Evolutionary conservation across 306 rosid genomes (phyloP), one percentile per base, ranked within the genome.

Genomic region (Glycine latifolia): DNA sequence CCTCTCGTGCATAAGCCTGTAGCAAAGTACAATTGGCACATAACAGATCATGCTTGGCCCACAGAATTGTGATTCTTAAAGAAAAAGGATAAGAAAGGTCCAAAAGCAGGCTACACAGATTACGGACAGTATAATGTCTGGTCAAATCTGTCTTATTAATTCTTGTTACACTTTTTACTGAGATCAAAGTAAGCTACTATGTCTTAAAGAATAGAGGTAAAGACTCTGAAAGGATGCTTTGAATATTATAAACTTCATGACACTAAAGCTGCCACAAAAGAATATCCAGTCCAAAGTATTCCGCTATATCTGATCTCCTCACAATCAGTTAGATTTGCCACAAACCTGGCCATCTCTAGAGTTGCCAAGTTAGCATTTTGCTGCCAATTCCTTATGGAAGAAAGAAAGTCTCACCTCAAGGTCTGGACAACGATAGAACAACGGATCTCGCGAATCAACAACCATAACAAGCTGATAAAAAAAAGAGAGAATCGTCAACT

Each of bases 341-440:
- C 60, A 67, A 15, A 35, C 37, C 58, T 52, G 77, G 54, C 7
- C 5, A 83, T 41, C 58, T 16, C 75, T 10, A 15, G 49, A 33
- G 78, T 79, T 62, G 20, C 70, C 62, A 65, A 26, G 31, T 26
- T 26, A 26, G 31, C 31, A 26, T 26, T 26, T 26, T 26, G 31
- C 31, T 2, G 2, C 31, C 31, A 26, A 26, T 26, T 26, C 31
- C 31, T 37, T 39, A 50, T 39, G 3, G 8, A 5, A 52, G 4
- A 80, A 72, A 37, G 16, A 85, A 67, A 79, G 31, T 54, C 66
- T 83, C 83, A 93, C 99, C 98, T 95, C 99, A 81, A 95, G 99
- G 82, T 95, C 99, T 72, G 96, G 99, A 79, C 99, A 95, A 33
- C 97, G 97, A 81, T 93, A 95, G 85, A 95, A 93, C 48, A 95